Base-by-base conservation (phyloP, 306 rosid genomes). In the Vachellia pachyceras region DNA sequence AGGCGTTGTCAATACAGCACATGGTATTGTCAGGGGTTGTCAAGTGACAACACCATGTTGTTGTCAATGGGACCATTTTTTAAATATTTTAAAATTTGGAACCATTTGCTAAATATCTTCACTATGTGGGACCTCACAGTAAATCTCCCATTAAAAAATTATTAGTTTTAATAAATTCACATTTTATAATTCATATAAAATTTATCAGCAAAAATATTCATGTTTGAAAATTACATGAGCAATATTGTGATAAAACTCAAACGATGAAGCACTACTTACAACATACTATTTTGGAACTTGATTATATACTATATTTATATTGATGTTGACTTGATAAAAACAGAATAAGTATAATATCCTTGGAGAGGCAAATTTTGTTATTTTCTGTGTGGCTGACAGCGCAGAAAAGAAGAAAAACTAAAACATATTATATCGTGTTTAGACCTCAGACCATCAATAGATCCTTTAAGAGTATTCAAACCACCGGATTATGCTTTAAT, bases 401-500 rank as follows among this genome's bases (percentile, higher is more conserved):
- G 33, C 2, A 29, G 13, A 42, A 42, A 42, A 42, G 12, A 2
- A 42, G 63, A 55, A 15, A 73, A 54, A 25, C 10, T 14, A 57
- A 29, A 67, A 50, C 63, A 8, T 25, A 15, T 25, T 15, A 57
- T 10, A 68, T 40, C 20, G 69, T 33, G 22, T 55, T 15, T 39
- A 39, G 33, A 17, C 46, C 6, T 17, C 20, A 55, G 33, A 55
- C 33, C 7, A 29, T 29, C 33, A 20, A 8, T 8, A 3, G 33
- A 20, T 29, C 29, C 20, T 7, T 4, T 14, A 49, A 49, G 10
- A 67, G 68, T 69, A 58, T 75, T 25, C 44, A 70, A 36, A 65
- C 23, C 80, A 23, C 20, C 40, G n/a, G 40, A 42, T 72, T 18
- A 77, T 45, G 57, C 65, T 15, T 67, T 39, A 67, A 65, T 36